Base-by-base conservation (phyloP, 805 yeast genomes). In the Alloascoidea hylecoeti region DNA sequence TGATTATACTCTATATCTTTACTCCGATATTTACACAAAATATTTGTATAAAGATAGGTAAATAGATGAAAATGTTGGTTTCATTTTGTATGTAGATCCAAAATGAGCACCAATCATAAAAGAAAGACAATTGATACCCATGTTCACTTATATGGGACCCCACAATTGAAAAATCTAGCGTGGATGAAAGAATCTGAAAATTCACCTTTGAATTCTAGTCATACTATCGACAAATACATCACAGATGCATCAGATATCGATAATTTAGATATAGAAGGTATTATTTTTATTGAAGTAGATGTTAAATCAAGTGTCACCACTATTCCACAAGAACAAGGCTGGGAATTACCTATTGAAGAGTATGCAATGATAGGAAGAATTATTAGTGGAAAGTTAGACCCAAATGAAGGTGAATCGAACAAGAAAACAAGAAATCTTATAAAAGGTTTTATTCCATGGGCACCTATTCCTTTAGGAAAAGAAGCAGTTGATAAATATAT, bases 371-470 rank as follows among this genome's bases (percentile, higher is more conserved):
- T 60, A 30, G 47, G 41, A 34, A 40, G 51, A 18, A 37, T 39
- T 15, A 37, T 41, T 19, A n/a, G n/a, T n/a, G n/a, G n/a, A n/a
- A n/a, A n/a, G n/a, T n/a, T n/a, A n/a, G n/a, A n/a, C n/a, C n/a
- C n/a, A n/a, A n/a, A n/a, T n/a, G n/a, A n/a, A n/a, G n/a, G n/a
- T n/a, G n/a, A n/a, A n/a, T n/a, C n/a, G n/a, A n/a, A n/a, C n/a
- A n/a, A n/a, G n/a, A n/a, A n/a, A n/a, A 6, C 17, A 18, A 18
- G 35, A 39, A 14, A 38, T 27, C 36, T 36, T 33, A 45, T 44
- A 19, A 49, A 48, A 32, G 67, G 52, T 2, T 45, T 63, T 5
- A 46, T 66, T n/a, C 68, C 70, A 1, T 64, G 68, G 68, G 67
- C 65, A 1, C 71, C 72, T 4, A 37, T 64, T 5, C 56, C 60